Conservation (phyloP, 768 basidiomycete species). For the Mycena albidolilacea region DNA sequence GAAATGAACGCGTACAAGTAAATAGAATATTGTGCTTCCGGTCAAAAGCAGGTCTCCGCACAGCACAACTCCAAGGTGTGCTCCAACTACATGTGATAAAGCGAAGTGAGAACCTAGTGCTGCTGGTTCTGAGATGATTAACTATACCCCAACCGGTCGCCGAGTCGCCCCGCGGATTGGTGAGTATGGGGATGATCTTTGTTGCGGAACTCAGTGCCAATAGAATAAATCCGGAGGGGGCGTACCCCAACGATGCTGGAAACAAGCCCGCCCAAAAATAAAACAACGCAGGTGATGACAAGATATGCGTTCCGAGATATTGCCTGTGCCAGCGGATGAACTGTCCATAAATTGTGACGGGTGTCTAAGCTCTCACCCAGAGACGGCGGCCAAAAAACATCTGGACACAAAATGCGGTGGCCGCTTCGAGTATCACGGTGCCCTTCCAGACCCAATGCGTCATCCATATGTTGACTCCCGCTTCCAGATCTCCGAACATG, state of each 20-base stretch:
- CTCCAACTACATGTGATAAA: not conserved
- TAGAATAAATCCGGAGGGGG: too few relatives aligned
- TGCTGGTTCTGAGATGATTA: not conserved
- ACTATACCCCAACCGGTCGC: not conserved
- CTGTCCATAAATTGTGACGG: too few relatives aligned
- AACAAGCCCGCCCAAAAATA: not conserved
- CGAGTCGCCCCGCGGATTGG: not conserved
- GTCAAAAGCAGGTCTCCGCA: not conserved
- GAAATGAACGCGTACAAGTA: not conserved
- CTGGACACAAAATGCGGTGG: not conserved
- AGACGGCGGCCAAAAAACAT: conserved; percentile 5
- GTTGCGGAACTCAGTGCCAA: not conserved
- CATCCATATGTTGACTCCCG: not conserved
- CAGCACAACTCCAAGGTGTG: not conserved
- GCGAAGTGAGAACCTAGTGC: not conserved
- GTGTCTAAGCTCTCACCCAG: not conserved
- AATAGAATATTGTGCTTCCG: not conserved
- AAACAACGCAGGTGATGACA: not conserved
- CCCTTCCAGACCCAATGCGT: not conserved
- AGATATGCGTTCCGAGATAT: not conserved
- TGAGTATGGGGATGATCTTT: not conserved
- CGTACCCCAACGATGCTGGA: not conserved
- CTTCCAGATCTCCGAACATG: not conserved
- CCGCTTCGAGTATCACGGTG: not conserved
- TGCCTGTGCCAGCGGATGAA: not conserved